These are phyloP conservation scores for Dioszegia aurantiaca DNA, from an alignment of 768 basidiomycete species.

Conservation along the genomic window DNA sequence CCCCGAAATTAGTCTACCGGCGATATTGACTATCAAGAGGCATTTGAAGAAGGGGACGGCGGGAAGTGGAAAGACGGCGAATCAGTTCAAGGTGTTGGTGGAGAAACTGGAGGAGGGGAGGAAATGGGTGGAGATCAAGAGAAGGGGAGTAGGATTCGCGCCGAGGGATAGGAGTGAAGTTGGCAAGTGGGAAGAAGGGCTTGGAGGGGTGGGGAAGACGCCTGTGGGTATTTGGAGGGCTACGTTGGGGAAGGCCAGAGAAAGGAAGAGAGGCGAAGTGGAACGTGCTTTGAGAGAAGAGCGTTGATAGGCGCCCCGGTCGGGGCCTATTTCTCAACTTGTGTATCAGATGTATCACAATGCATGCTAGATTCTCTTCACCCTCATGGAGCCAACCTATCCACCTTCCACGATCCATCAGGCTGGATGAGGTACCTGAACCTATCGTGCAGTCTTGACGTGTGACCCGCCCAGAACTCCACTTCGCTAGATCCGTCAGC, in stretches of 20 bases:
- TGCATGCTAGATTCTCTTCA: no score
- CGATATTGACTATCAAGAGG: conserved; percentile 68
- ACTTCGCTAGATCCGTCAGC: conserved; percentile 65
- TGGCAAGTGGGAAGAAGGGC: conserved; percentile 61
- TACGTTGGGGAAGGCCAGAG: conserved; percentile 74
- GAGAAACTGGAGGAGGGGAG: conserved; percentile 84
- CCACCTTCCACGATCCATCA: conserved; percentile 69
- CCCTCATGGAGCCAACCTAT: conserved; percentile 72
- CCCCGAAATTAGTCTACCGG: conserved; percentile 83
- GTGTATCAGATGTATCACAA: no score
- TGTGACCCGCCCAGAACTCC: conserved; percentile 96
- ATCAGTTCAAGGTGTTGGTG: conserved; percentile 67
- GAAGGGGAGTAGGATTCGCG: conserved; percentile 69
- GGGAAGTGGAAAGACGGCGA: conserved; percentile 51
- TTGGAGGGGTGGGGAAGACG: conserved; percentile 59
- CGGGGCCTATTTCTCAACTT: no score
- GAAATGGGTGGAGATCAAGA: conserved; percentile 69
- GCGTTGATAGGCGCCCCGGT: no score
- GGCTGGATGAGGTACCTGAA: conserved; percentile 57
- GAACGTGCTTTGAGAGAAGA: conserved; percentile 50
- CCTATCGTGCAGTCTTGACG: conserved; percentile 89
- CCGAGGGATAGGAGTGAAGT: conserved; percentile 71
- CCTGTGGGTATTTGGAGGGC: conserved; percentile 80
- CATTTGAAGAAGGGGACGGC: conserved; percentile 61
- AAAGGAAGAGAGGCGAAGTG: conserved; percentile 54